Percentiles rank a stretch among this genome's conserved stretches.
These are phyloP conservation scores for Abrus precatorius DNA, from an alignment of 306 rosid genomes.

Conservation along the genomic window DNA sequence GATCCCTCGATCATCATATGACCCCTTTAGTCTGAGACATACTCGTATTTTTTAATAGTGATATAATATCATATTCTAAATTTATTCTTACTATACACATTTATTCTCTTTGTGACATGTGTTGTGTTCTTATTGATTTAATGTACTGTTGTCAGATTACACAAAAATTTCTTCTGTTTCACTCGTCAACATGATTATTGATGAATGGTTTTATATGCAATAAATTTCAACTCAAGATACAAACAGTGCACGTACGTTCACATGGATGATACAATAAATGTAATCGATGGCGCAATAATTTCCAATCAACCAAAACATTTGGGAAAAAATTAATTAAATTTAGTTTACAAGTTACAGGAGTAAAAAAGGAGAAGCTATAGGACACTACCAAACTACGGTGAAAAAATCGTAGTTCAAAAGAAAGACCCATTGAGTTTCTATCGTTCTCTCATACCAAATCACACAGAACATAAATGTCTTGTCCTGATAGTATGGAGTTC, in stretches of 20 bases:
- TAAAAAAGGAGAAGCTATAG: background rate
- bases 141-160: conserved; percentile 22
- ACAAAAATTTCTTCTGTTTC: background rate
- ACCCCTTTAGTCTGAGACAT: conserved; percentile 10
- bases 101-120: background rate
- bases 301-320: background rate
- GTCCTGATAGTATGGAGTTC: background rate
- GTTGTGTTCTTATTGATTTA: conserved; percentile 20
- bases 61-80: background rate
- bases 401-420: background rate
- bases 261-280: conserved; percentile 50
- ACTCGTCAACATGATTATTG: conserved; percentile 29
- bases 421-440: background rate
- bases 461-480: background rate
- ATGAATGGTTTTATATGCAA: conserved; percentile 39
- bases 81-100: background rate
- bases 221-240: conserved; percentile 8
- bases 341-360: background rate
- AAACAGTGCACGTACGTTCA: conserved; percentile 48
- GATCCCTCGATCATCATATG: background rate
- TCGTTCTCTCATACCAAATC: background rate
- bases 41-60: background rate
- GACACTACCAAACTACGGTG: too few relatives aligned
- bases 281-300: conserved; percentile 36
- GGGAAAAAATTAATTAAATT: background rate